phyloP scores from a whole-genome alignment of 2,329 filamentous ascomycete species.

The Pseudogymnoascus sp. region DNA sequence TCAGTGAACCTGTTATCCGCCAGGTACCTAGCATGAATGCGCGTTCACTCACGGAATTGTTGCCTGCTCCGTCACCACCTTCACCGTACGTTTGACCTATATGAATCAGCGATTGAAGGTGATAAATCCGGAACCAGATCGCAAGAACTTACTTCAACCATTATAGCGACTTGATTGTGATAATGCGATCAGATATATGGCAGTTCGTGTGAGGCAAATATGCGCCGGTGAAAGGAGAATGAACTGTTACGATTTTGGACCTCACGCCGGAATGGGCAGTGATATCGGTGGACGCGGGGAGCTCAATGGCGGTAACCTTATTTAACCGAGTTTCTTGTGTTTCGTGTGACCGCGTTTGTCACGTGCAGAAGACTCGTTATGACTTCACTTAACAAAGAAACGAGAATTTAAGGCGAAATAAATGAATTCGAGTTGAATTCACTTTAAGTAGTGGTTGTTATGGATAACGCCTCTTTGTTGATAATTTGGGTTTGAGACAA shows the following conservation, averaged over 20 bases:
- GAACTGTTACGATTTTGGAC: conserved; percentile 14
- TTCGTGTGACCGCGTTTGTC: conserved; percentile 7
- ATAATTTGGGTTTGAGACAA: not conserved
- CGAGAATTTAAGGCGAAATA: not conserved
- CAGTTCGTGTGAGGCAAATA: not conserved
- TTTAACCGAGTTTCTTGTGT: conserved; percentile 6
- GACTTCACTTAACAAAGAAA: not conserved
- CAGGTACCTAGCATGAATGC: conserved; percentile 33
- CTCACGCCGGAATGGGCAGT: conserved; percentile 14
- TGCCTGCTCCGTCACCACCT: conserved; percentile 86
- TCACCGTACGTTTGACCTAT: conserved; percentile 75
- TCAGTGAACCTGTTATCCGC: conserved; percentile 15
- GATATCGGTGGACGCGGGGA: conserved; percentile 14
- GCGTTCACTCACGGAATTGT: conserved; percentile 39
- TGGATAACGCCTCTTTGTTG: not conserved
- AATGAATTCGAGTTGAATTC: not conserved
- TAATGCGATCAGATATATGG: not conserved
- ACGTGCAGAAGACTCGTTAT: conserved; percentile 3
- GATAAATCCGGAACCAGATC: not conserved
- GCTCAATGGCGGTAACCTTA: conserved; percentile 4
- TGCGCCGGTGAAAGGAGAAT: conserved; percentile 5
- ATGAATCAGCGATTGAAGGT: conserved; percentile 4
- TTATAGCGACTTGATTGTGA: not conserved
- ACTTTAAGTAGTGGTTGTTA: not conserved
- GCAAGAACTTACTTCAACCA: conserved; percentile 8